Base-by-base conservation (phyloP, 805 yeast genomes). In the Sugiyamaella mastotermitis region DNA sequence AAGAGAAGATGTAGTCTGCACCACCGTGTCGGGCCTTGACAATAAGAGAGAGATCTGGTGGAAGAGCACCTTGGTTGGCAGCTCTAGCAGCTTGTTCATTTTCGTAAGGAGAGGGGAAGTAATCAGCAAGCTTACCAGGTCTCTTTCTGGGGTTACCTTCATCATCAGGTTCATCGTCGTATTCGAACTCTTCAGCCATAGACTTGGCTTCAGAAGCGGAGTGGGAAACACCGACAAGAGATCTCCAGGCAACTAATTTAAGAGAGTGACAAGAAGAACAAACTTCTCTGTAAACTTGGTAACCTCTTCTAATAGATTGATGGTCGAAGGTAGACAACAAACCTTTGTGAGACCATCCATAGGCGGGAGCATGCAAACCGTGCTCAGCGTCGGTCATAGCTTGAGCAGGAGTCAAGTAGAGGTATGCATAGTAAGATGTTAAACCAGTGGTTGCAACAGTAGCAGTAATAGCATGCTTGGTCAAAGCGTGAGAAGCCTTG, bases 21-120 rank as follows among this genome's bases (percentile, higher is more conserved):
- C 86, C 97, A 63, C 97, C 97, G 71, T 92, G 97, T 76, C 98
- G 84, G 52, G 98, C 97, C 78, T 90, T 90, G 66, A 90, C 94
- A 59, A 92, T 86, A 65, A 92, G 75, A 27, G 97, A 87, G 61
- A 92, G 78, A 72, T 92, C 98, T 45, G 98, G 98, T 49, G 98
- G 98, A 52, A 83, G 75, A 48, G 98, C 97, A 69, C 98, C 98
- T 72, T 86, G 96, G 76, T 92, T 92, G 48, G 95, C 97, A 52
- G 97, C 96, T 74, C 98, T 85, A 35, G 98, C 98, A 49, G 97
- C 97, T 72, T 92, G 94, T 68, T 92, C 98, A 64, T 92, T 92
- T 51, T 86, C 85, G 65, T 92, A 92, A 42, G 98, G 98, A 49
- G 83, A 85, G 53, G 94, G 97, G 51, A 92, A 72, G 67, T 81